Evolutionary conservation across 345 rosid genomes (phyloP).

Genomic region (Pugionium cornutum): DNA sequence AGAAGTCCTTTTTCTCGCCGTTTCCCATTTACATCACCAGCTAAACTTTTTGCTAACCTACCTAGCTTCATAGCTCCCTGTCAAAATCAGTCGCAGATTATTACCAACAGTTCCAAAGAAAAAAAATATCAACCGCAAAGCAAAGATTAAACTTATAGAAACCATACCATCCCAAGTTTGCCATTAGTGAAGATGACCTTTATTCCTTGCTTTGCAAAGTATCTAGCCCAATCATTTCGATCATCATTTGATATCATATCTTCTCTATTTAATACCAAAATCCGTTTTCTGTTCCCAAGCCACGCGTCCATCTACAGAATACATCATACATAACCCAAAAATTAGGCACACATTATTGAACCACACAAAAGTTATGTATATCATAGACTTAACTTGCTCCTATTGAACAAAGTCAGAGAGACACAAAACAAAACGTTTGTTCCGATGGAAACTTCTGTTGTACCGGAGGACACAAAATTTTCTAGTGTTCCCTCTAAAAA

Average conservation of each 20-base stretch:
- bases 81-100: constrained; percentile 18
- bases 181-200: constrained; percentile 81
- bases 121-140: background rate
- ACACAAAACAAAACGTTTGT: background rate
- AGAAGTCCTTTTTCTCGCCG: constrained; percentile 86
- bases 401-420: background rate
- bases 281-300: constrained; percentile 90
- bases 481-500: background rate
- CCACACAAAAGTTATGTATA: background rate
- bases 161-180: constrained; percentile 71
- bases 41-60: constrained; percentile 72
- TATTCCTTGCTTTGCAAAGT: constrained; percentile 75
- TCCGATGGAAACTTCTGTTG: background rate
- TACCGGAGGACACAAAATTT: background rate
- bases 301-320: constrained; percentile 76
- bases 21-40: constrained; percentile 72
- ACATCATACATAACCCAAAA: constrained; percentile 12
- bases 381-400: constrained; percentile 4
- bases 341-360: constrained; percentile 2
- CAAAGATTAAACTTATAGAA: constrained; percentile 11
- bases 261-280: constrained; percentile 86
- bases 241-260: constrained; percentile 88
- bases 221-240: constrained; percentile 92
- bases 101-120: constrained; percentile 5
- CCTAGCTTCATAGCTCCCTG: constrained; percentile 86